Evolutionary conservation across 352 stramenopile genomes (phyloP).

Genomic region (Pythium sukuiense): DNA sequence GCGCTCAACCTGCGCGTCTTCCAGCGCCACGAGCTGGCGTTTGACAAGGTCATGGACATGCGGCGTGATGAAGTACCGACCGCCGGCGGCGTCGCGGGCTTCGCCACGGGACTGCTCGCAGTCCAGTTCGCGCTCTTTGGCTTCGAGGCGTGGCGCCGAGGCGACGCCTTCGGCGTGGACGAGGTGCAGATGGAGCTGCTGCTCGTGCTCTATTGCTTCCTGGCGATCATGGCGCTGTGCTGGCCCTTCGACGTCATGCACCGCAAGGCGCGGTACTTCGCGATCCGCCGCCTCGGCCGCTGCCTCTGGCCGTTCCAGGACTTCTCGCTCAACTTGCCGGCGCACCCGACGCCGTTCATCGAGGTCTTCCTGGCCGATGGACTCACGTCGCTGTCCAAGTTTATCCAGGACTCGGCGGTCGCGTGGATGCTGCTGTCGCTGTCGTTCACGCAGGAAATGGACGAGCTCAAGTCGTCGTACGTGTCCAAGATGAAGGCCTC

Average conservation of each 20-base stretch:
- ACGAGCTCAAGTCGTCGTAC: conserved; percentile 53
- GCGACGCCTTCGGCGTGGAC: conserved; percentile 46
- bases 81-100: conserved; percentile 39
- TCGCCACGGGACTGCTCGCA: conserved; percentile 33
- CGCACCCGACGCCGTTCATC: conserved; percentile 63
- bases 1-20: conserved; percentile 70
- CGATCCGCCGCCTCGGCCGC: conserved; percentile 47
- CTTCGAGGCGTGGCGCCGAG: conserved; percentile 38
- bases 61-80: conserved; percentile 61
- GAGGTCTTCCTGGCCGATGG: conserved; percentile 82
- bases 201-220: conserved; percentile 59
- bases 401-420: conserved; percentile 69
- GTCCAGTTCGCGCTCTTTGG: conserved; percentile 63
- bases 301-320: conserved; percentile 74
- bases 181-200: conserved; percentile 69
- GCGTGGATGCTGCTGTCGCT: conserved; percentile 62
- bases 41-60: conserved; percentile 75
- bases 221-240: conserved; percentile 45
- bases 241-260: conserved; percentile 72
- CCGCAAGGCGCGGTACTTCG: conserved; percentile 63
- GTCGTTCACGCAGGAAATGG: conserved; percentile 47
- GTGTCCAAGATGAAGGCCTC: conserved; percentile 74
- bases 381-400: conserved; percentile 84
- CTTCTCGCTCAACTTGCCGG: conserved; percentile 50
- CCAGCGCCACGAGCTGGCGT: conserved; percentile 47